Evolutionary conservation across 352 stramenopile species (phyloP).

Genomic region (Phytopythium helicoides): DNA sequence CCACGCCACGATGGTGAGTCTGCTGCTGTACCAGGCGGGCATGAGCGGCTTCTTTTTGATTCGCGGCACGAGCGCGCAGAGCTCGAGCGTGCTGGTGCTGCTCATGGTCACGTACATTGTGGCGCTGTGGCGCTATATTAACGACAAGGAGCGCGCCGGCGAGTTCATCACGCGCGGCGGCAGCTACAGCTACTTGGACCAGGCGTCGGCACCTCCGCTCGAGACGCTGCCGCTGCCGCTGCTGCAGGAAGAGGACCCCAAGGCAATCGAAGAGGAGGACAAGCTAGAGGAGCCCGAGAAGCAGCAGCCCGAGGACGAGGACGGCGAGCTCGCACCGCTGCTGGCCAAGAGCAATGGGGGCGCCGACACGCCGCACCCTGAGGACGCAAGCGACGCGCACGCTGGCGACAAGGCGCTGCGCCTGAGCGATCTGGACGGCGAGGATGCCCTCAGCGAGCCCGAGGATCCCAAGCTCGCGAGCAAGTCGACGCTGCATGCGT

Average conservation of each 20-base stretch:
- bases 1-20: constrained; percentile 75
- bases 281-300: constrained; percentile 16
- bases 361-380: background rate
- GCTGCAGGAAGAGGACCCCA: background rate
- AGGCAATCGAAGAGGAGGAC: background rate
- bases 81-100: constrained; percentile 61
- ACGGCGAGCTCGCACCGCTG: constrained; percentile 12
- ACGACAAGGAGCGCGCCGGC: constrained; percentile 79
- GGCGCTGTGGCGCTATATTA: constrained; percentile 77
- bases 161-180: constrained; percentile 35
- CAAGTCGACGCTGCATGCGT: constrained; percentile 2
- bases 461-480: constrained; percentile 6
- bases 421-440: constrained; percentile 9
- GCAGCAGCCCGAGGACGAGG: constrained; percentile 24
- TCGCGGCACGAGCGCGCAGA: constrained; percentile 72
- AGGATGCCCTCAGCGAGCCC: constrained; percentile 12
- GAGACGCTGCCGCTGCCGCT: constrained; percentile 2
- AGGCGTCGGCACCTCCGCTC: constrained; percentile 14
- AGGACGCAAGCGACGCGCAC: background rate
- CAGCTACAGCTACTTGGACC: constrained; percentile 36
- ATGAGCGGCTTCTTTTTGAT: constrained; percentile 87
- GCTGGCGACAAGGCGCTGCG: constrained; percentile 7
- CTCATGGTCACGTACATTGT: constrained; percentile 85
- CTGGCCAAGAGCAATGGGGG: constrained; percentile 4
- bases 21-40: constrained; percentile 77